Percentiles rank a stretch among this genome's conserved stretches.
Evolutionary conservation across 176 grass and related monocot species (phyloP).

Genomic region (Leersia perrieri): DNA sequence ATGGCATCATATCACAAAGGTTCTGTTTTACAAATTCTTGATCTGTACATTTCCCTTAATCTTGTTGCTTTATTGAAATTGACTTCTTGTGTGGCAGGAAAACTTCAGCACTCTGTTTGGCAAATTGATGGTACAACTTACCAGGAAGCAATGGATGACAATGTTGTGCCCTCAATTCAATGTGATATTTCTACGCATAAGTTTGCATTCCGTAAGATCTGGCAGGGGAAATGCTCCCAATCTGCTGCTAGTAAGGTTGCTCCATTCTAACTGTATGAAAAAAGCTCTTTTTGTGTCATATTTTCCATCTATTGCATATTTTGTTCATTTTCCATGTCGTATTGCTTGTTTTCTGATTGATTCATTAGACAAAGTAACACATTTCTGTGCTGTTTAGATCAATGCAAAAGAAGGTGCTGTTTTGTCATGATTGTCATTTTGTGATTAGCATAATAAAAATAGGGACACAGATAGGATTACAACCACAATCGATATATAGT

Average conservation of each 20-base stretch:
- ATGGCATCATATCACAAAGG: constrained; percentile 96
- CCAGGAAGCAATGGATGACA: constrained; percentile 42
- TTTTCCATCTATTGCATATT: constrained; percentile 10
- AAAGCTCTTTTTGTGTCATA: constrained; percentile 16
- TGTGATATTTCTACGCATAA: constrained; percentile 50
- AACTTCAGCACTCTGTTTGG: constrained; percentile 87
- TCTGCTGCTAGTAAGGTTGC: constrained; percentile 86
- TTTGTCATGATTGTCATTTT: background rate
- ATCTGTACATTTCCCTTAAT: constrained; percentile 23
- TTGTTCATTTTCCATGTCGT: constrained; percentile 7
- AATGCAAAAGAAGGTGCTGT: background rate
- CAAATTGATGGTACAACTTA: constrained; percentile 46
- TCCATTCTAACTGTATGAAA: constrained; percentile 12
- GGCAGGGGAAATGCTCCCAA: constrained; percentile 75
- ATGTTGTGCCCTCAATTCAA: constrained; percentile 36
- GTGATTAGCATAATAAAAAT: background rate
- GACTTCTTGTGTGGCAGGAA: constrained; percentile 52
- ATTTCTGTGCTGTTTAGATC: background rate
- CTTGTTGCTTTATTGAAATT: constrained; percentile 12
- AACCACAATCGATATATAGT: background rate
- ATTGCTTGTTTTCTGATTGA: background rate
- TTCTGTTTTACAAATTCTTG: constrained; percentile 32
- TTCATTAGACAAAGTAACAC: background rate
- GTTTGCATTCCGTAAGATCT: constrained; percentile 78
- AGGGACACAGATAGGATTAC: background rate